Conservation (phyloP, 2,329 filamentous ascomycete species). For the Apiospora sp. region DNA sequence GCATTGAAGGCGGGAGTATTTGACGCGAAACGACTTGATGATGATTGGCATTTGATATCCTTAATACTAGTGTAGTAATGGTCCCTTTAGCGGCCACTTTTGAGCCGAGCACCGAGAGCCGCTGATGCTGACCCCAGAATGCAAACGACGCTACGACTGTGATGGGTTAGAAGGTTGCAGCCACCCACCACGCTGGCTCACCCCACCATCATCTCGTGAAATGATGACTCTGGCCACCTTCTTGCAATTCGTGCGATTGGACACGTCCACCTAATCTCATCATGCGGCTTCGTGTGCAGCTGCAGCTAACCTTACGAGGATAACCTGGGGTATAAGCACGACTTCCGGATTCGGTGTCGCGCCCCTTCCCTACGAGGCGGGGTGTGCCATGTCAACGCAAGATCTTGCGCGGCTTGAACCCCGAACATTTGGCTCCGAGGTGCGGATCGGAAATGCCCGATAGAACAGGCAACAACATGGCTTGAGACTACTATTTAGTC, state of each 20-base stretch:
- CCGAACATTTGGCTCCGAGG: not conserved
- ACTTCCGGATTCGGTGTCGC: not conserved
- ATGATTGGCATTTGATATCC: not conserved
- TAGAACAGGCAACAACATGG: not conserved
- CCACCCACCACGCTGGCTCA: too few species aligned
- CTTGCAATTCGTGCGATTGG: not conserved
- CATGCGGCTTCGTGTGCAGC: not conserved
- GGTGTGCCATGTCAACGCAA: not conserved
- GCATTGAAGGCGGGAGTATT: not conserved
- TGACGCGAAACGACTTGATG: not conserved
- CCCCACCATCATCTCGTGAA: too few species aligned
- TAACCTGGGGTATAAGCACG: not conserved
- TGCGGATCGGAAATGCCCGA: not conserved
- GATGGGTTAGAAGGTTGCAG: too few species aligned
- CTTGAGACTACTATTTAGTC: not conserved
- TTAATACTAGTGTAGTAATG: not conserved
- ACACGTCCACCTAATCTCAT: not conserved
- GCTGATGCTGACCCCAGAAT: not conserved
- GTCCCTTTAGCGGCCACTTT: not conserved
- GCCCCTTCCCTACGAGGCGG: not conserved
- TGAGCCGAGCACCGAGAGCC: not conserved
- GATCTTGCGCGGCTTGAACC: not conserved
- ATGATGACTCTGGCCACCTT: not conserved
- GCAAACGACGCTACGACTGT: not conserved
- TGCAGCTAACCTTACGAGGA: not conserved